phyloP scores from a whole-genome alignment of 257 asterid species.

The Salvia hispanica region DNA sequence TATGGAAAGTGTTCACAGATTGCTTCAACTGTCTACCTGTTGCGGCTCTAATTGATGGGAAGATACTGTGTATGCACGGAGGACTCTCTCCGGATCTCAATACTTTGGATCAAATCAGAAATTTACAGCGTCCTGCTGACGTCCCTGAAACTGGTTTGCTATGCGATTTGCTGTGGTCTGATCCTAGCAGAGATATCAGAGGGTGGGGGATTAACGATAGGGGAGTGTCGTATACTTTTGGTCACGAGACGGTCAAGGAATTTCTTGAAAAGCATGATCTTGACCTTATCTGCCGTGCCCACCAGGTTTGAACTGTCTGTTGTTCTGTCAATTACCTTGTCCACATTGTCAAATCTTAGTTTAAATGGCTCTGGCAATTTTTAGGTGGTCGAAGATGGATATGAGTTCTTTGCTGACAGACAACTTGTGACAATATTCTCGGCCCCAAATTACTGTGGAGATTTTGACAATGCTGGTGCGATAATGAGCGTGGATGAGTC shows the following conservation, averaged over 20 bases:
- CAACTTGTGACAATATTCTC: conserved; percentile 80
- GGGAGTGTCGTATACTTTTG: conserved; percentile 80
- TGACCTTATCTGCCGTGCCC: conserved; percentile 83
- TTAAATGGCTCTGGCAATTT: background rate
- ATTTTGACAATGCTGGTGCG: conserved; percentile 80
- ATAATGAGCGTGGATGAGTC: conserved; percentile 87
- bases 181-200: conserved; percentile 69
- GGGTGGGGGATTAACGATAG: conserved; percentile 82
- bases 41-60: conserved; percentile 73
- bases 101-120: conserved; percentile 67
- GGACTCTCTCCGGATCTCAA: conserved; percentile 77
- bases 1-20: conserved; percentile 77
- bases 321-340: background rate
- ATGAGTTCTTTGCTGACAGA: conserved; percentile 82
- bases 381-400: conserved; percentile 83
- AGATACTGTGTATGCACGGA: conserved; percentile 85
- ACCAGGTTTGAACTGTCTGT: conserved; percentile 50
- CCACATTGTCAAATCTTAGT: background rate
- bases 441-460: conserved; percentile 86
- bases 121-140: conserved; percentile 67
- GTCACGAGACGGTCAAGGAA: conserved; percentile 63
- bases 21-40: conserved; percentile 80
- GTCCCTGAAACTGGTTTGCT: conserved; percentile 77
- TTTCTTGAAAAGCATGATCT: conserved; percentile 74
- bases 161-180: conserved; percentile 80